A percentile compares a stretch with the other conserved stretches of the same genome.
Evolutionary conservation across 1,284 basidiomycete genomes (phyloP).

Genomic region (Cutaneotrichosporon sp.): DNA sequence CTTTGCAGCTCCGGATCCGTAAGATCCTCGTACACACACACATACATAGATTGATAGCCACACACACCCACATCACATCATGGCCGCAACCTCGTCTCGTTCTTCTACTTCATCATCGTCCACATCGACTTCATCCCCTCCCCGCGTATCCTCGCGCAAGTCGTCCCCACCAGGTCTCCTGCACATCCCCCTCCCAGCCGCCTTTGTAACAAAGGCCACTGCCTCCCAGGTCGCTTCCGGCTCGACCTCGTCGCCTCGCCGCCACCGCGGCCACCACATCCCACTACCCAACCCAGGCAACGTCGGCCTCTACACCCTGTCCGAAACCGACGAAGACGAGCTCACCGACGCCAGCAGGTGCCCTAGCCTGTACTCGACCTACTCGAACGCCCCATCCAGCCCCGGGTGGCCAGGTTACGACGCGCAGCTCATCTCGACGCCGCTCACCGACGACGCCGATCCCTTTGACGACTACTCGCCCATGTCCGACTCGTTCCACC

Average conservation of each 20-base stretch:
- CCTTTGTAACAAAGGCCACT: neutral
- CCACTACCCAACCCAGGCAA: slow-evolving; percentile 25
- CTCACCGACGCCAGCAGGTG: neutral
- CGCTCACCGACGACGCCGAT: neutral
- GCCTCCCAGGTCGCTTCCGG: too few relatives aligned
- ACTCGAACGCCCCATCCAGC: slow-evolving; percentile 2
- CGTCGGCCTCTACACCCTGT: slow-evolving; percentile 35
- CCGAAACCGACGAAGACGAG: slow-evolving; percentile 24
- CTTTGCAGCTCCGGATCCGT: too few relatives aligned
- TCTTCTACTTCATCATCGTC: neutral
- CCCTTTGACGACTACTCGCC: slow-evolving; percentile 1
- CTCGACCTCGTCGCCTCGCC: slow-evolving; percentile 14
- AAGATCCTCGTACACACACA: too few relatives aligned
- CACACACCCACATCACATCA: too few relatives aligned
- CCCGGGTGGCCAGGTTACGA: slow-evolving; percentile 8
- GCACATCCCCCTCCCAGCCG: neutral
- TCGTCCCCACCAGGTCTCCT: neutral
- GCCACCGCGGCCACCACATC: slow-evolving; percentile 26
- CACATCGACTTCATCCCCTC: neutral
- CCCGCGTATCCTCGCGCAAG: slow-evolving; percentile 3
- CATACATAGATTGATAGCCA: too few relatives aligned
- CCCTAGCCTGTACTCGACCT: slow-evolving; percentile 5
- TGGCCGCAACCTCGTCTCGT: too few relatives aligned
- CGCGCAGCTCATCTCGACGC: slow-evolving; percentile 8
- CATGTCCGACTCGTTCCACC: neutral